phyloP scores from a whole-genome alignment of 768 basidiomycete species.

The Mycena pura region DNA sequence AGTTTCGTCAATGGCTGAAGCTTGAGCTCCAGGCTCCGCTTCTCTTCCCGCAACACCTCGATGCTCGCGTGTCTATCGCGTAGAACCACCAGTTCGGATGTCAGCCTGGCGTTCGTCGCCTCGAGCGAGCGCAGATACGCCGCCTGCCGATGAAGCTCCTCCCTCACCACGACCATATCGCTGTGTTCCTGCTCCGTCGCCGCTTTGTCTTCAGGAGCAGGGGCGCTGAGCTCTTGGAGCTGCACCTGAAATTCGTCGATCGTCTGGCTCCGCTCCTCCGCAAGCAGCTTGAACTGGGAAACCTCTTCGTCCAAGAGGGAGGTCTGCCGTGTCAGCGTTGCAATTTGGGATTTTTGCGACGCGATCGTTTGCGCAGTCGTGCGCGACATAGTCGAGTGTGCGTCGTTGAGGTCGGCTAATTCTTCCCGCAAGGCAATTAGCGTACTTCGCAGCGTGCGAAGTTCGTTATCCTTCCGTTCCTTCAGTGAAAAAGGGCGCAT shows the following conservation, averaged over 20 bases:
- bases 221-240: constrained; percentile 50
- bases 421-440: constrained; percentile 61
- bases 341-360: constrained; percentile 58
- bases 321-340: constrained; percentile 53
- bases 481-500: constrained; percentile 29
- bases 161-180: constrained; percentile 65
- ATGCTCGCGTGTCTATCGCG: constrained; percentile 64
- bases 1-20: constrained; percentile 58
- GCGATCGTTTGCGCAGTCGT: constrained; percentile 56
- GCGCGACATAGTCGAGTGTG: constrained; percentile 55
- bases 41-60: constrained; percentile 79
- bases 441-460: constrained; percentile 56
- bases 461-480: constrained; percentile 56
- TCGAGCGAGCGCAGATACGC: constrained; percentile 67
- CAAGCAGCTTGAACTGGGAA: constrained; percentile 45
- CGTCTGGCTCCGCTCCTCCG: constrained; percentile 47
- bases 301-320: constrained; percentile 57
- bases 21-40: constrained; percentile 64
- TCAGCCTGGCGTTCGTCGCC: constrained; percentile 60
- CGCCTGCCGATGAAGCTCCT: constrained; percentile 73
- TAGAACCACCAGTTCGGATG: constrained; percentile 57
- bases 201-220: constrained; percentile 40
- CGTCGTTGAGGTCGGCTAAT: constrained; percentile 66
- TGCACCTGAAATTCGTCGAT: constrained; percentile 54
- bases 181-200: constrained; percentile 55